phyloP scores from a whole-genome alignment of 1,139 yeast genomes.

The Candida pseudoviswanathii region DNA sequence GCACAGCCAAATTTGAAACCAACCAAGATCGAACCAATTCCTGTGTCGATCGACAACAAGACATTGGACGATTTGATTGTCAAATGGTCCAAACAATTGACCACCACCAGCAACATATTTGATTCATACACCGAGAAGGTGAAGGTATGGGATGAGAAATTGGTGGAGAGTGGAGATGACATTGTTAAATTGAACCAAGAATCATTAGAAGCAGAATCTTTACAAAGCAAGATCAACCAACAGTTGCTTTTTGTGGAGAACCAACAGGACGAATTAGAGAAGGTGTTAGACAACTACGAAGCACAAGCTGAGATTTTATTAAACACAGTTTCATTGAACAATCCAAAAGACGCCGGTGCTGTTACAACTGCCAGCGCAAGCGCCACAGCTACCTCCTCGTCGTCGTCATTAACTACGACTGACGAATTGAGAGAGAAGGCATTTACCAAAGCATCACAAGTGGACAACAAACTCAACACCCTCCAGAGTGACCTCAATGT shows the following conservation, averaged over 20 bases:
- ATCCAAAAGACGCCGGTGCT: constrained; percentile 11
- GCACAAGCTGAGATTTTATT: constrained; percentile 71
- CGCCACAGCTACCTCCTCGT: constrained; percentile 16
- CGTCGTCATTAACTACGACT: constrained; percentile 35
- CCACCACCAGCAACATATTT: constrained; percentile 73
- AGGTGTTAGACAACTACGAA: constrained; percentile 81
- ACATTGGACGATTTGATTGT: constrained; percentile 90
- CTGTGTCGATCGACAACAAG: constrained; percentile 83
- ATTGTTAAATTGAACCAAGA: constrained; percentile 78
- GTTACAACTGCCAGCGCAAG: constrained; percentile 8
- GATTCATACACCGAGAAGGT: constrained; percentile 76
- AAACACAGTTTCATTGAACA: constrained; percentile 40
- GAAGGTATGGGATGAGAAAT: constrained; percentile 80
- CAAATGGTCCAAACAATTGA: constrained; percentile 88
- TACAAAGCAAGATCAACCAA: constrained; percentile 85
- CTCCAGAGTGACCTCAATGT: constrained; percentile 76
- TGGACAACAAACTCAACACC: constrained; percentile 79
- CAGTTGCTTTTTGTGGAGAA: constrained; percentile 81
- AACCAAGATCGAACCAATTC: constrained; percentile 60
- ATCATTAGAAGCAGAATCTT: constrained; percentile 79
- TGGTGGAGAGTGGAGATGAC: constrained; percentile 85
- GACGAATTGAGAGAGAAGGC: constrained; percentile 93
- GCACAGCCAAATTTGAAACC: constrained; percentile 39
- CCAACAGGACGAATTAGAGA: constrained; percentile 91
- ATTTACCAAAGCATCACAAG: constrained; percentile 80